These are phyloP conservation scores for Solanum corneliomulleri DNA, from an alignment of 257 asterid species.

Conservation along the genomic window DNA sequence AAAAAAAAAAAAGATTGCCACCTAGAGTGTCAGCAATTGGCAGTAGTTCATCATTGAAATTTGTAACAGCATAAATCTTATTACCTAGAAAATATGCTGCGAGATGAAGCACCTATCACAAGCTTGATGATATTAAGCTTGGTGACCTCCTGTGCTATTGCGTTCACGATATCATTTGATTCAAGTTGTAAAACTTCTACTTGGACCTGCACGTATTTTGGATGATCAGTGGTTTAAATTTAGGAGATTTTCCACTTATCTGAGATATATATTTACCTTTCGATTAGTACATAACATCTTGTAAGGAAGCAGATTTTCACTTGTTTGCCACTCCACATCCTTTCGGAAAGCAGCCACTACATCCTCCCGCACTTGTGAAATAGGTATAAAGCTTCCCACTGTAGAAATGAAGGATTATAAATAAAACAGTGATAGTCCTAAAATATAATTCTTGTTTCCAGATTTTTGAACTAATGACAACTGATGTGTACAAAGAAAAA, in stretches of 20 bases:
- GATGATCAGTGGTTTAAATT: not conserved
- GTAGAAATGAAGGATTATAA: not conserved
- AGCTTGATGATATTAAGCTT: conserved; percentile 39
- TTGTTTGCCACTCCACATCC: conserved; percentile 62
- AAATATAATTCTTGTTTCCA: not conserved
- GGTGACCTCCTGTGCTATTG: conserved; percentile 32
- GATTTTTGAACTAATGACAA: not conserved
- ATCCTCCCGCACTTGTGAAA: conserved; percentile 71
- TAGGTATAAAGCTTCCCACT: conserved; percentile 75
- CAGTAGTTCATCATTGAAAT: not conserved
- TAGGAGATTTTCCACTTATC: conserved; percentile 15
- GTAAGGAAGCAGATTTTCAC: conserved; percentile 62
- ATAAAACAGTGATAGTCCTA: not conserved
- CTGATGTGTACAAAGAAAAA: not conserved
- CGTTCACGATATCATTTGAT: conserved; percentile 56
- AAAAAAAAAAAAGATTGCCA: not conserved
- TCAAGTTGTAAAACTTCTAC: conserved; percentile 64
- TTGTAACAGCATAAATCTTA: not conserved
- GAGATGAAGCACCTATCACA: conserved; percentile 69
- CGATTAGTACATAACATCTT: conserved; percentile 41
- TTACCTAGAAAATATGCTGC: conserved; percentile 65
- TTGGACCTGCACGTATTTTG: conserved; percentile 39
- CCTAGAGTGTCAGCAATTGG: not conserved
- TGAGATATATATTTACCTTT: conserved; percentile 26
- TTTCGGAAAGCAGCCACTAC: conserved; percentile 55